Base-by-base conservation (phyloP, 352 stramenopile genomes). In the Globisporangium iwayamae region DNA sequence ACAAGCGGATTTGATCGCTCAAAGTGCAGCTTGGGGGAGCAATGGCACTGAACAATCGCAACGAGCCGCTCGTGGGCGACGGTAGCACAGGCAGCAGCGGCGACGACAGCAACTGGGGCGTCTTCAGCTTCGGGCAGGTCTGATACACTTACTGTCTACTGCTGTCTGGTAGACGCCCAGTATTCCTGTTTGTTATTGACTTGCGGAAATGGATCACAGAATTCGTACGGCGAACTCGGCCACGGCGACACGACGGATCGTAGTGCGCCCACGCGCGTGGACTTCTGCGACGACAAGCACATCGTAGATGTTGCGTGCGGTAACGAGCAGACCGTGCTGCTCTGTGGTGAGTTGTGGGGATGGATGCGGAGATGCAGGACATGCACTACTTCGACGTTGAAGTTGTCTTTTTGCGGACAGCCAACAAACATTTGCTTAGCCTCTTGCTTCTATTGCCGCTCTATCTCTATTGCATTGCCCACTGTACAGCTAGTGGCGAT, bases 211-310 rank as follows among this genome's bases (percentile, higher is more conserved):
- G 11, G 22, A 38, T 34, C 16, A 28, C 64, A 98, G 84, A 98
- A 98, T 68, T 83, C 87, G 39, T 98, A 97, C 59, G 91, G 91
- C 0, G 93, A 98, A 68, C 77, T 98, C n/a, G 90, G 82, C 7
- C 81, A 92, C 11, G 90, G 87, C 28, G 91, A 98, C 62, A 89
- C 74, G 1, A 78, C 70, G 46, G 79, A 87, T 28, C 81, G 91
- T n/a, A 83, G 72, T 54, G 63, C 46, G 2, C 88, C 88, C 1
- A 87, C 66, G 6, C 76, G 70, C 18, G 67, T 95, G 5, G 57
- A 78, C 10, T 62, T 71, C 3, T 74, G 71, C 14, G 61, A 73
- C 8, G 66, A 43, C 38, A 71, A 76, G 6, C 73, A 78, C n/a
- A 74, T 96, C 7, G 67, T 93, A 7, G 85, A 96, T 56, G 83